Evolutionary conservation across 805 yeast species (phyloP), one percentile per base, ranked within the genome.

Genomic region (Starmerella khaoyaiensis): DNA sequence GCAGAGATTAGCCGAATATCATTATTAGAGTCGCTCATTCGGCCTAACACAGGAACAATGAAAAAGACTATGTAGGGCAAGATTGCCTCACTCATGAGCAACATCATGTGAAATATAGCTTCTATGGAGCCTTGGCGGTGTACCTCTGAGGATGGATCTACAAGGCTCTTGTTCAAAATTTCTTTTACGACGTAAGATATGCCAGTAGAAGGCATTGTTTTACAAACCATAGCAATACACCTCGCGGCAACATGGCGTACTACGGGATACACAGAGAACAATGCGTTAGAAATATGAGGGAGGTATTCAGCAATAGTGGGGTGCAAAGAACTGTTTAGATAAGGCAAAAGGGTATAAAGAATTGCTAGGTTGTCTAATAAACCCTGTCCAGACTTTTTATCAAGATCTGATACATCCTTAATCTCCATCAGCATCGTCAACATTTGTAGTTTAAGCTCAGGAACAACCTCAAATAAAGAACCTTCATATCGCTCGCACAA

Each of bases 101-200:
- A 65, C 2, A 94, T 74, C 32, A 90, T 64, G 53, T 90, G 96
- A 55, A 82, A 86, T 6, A 87, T 69, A 18, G 90, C 72, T 59
- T 90, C 99, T 39, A 83, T 79, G 5, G 93, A 84, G 52, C 99
- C 98, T 61, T 87, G 96, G 44, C 98, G 71, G 43, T 76, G 78
- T 19, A 62, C 67, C 7, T 76, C 61, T 22, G 70, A 71, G 12
- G 79, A 73, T 1, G 90, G 80, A 56, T 79, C 82, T 47, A 74
- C 74, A 54, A 86, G 61, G 68, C 82, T 66, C 1, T 96, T 95
- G 14, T 35, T 32, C 28, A 93, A 60, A 2, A 87, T 67, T 6
- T 69, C 63, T 47, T 76, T 74, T n/a, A 90, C 86, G 40, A 87
- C 63, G 43, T 72, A 74, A 6, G 93, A 77, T 58, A 90, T 78